Evolutionary conservation across 169 alveolate species (phyloP), one percentile per base, ranked within the genome.

Genomic region (Eimeria sp.): DNA sequence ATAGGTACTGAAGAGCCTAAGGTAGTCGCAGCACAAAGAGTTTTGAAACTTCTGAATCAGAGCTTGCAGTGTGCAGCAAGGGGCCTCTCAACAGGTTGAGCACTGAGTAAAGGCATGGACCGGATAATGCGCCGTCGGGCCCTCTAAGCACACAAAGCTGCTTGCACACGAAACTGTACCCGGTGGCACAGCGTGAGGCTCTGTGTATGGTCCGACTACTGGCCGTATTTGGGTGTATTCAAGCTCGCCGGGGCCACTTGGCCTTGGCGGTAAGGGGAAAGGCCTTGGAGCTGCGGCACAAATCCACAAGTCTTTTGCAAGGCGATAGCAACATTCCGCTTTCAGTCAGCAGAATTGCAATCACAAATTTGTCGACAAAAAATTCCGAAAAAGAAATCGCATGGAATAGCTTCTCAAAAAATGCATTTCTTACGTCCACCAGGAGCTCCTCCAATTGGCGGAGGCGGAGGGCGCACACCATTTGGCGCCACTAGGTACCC

Each of bases 221-320:
- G 92, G 92, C 0, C 92, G 92, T n/a, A 47, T 47, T 49, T 47
- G 92, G 1, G 92, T 34, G 65, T 86, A 86, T 16, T 57, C 92
- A 16, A 58, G 57, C 61, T 86, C 92, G 75, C 92, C 80, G 58
- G 80, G 40, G 67, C 73, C 92, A 34, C 65, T 61, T 7, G 92
- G 80, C 61, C 92, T 30, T 34, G 92, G 92, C 30, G 78, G 92
- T 63, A 86, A 86, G 47, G 78, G 82, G 78, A 86, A 86, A 18
- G 92, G 22, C 16, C 92, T 67, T 86, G 92, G 92, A 58, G 92
- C 92, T 86, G 92, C 67, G 92, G 25, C 92, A 27, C 92, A 86
- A 58, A 86, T 43, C n/a, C 92, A 61, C 92, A 82, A 51, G 51
- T 3, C 16, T 51, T 27, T 82, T 76, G 87, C 40, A 76, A 20